Percentiles rank a stretch among this genome's conserved stretches.
phyloP scores from a whole-genome alignment of 2,329 filamentous ascomycete species.

The Aureobasidium leucospermi region DNA sequence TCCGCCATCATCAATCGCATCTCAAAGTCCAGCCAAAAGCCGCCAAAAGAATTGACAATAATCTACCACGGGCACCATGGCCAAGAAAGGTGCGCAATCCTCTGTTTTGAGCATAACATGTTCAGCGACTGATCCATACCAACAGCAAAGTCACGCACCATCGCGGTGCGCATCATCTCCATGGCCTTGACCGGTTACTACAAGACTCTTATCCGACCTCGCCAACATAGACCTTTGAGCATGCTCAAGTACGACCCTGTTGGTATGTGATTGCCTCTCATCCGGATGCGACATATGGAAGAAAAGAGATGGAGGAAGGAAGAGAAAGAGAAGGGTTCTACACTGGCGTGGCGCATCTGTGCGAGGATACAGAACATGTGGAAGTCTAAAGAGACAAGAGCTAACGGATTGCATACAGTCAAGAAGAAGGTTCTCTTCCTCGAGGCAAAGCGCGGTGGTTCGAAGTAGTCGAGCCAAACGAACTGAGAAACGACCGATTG shows the following conservation, averaged over 20 bases:
- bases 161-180: conserved; percentile 87
- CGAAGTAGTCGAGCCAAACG: not conserved
- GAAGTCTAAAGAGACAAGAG: not conserved
- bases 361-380: not conserved
- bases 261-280: conserved; percentile 50
- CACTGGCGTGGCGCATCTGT: not conserved
- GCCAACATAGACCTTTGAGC: conserved; percentile 75
- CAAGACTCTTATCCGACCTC: conserved; percentile 79
- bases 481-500: not conserved
- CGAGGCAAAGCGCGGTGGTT: conserved; percentile 58
- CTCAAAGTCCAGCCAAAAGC: not conserved
- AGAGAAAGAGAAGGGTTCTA: not conserved
- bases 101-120: not conserved
- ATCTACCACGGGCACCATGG: conserved; percentile 16
- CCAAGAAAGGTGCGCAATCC: conserved; percentile 26
- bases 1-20: not conserved
- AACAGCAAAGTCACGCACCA: conserved; percentile 80
- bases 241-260: conserved; percentile 99
- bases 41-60: not conserved
- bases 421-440: conserved; percentile 94
- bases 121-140: not conserved
- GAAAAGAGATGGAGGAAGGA: not conserved
- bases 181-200: conserved; percentile 99
- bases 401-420: conserved; percentile 46
- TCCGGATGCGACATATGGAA: not conserved